Evolutionary conservation across 176 grass and related monocot genomes (phyloP).

Genomic region (maize (Zea mays)): Zm-B73-REFERENCE-NAM-5.0 NC_050101.1:174459001-174459500

Average conservation of each 20-base stretch:
- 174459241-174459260: constrained; percentile 17
- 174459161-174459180: neutral
- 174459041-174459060: neutral
- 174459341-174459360: constrained; percentile 4
- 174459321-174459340: neutral
- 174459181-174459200: neutral
- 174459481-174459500: neutral
- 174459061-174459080: neutral
- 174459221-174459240: neutral
- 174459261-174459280: neutral
- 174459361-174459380: neutral
- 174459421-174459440: constrained; percentile 21
- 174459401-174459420: constrained; percentile 23
- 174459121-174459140: neutral
- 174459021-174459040: constrained; percentile 16
- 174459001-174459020: constrained; percentile 5
- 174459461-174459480: neutral
- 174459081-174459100: constrained; percentile 14
- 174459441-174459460: neutral
- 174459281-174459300: neutral
- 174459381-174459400: constrained; percentile 5
- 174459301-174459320: neutral
- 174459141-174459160: too few relatives aligned
- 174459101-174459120: constrained; percentile 21
- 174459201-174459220: neutral